Evolutionary conservation across 2,329 filamentous ascomycete species (phyloP).

Genomic region (Neonectria ditissima): DNA sequence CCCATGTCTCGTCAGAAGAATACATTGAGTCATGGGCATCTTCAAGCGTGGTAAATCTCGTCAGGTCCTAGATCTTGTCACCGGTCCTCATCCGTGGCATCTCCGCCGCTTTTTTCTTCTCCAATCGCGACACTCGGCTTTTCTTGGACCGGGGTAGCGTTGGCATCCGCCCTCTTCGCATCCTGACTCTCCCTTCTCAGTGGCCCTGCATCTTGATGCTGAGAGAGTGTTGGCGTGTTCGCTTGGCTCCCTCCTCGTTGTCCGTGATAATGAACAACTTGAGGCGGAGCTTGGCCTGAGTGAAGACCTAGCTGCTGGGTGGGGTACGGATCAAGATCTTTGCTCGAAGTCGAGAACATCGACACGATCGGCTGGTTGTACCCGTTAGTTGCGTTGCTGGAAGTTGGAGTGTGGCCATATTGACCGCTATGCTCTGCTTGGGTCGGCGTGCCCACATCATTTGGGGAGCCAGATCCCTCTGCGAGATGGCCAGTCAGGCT

Average conservation of each 20-base stretch:
- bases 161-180: constrained; percentile 54
- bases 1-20: constrained; percentile 34
- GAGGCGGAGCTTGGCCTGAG: constrained; percentile 71
- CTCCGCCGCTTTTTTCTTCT: constrained; percentile 27
- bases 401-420: constrained; percentile 61
- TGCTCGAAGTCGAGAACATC: constrained; percentile 77
- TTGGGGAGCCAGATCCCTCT: constrained; percentile 64
- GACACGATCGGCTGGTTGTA: constrained; percentile 76
- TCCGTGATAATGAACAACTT: constrained; percentile 76
- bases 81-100: constrained; percentile 41
- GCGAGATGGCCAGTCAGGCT: constrained; percentile 73
- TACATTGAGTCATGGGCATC: constrained; percentile 44
- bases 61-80: constrained; percentile 42
- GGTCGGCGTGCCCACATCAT: constrained; percentile 70
- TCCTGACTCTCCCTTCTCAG: constrained; percentile 64
- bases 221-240: constrained; percentile 70
- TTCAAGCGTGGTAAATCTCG: constrained; percentile 44
- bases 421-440: constrained; percentile 66
- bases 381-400: constrained; percentile 65
- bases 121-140: constrained; percentile 37
- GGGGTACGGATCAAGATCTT: constrained; percentile 75
- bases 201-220: constrained; percentile 61
- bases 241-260: constrained; percentile 75
- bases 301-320: constrained; percentile 73
- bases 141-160: constrained; percentile 53